phyloP scores from a whole-genome alignment of 345 rosid genomes.

The Hypericum androsaemum region DNA sequence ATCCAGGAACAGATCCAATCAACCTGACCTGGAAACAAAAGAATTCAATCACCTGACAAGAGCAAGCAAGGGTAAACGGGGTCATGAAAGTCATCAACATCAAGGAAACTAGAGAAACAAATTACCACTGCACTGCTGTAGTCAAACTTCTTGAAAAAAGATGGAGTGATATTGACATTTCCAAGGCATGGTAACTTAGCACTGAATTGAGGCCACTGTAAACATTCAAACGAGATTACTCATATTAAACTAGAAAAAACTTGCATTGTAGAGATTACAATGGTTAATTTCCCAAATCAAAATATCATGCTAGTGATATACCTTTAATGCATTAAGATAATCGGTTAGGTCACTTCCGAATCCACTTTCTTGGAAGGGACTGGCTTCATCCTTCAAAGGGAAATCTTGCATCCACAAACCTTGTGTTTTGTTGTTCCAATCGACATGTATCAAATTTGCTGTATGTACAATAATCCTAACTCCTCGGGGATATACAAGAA shows the following conservation, averaged over 20 bases:
- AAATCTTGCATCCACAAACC: conserved; percentile 99
- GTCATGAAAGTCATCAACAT: conserved; percentile 1
- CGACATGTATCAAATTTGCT: conserved; percentile 78
- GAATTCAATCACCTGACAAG: background rate
- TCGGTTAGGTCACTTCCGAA: conserved; percentile 80
- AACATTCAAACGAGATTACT: conserved; percentile 6
- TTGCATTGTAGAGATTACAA: too few species aligned
- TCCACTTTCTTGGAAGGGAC: conserved; percentile 34
- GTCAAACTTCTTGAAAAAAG: conserved; percentile 79
- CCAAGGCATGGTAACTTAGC: conserved; percentile 52
- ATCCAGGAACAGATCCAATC: conserved; percentile 91
- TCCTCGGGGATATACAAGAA: conserved; percentile 78
- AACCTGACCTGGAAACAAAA: conserved; percentile 52
- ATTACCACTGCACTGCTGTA: conserved; percentile 52
- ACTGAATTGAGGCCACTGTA: conserved; percentile 72
- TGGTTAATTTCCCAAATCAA: too few species aligned
- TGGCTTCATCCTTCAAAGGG: conserved; percentile 77
- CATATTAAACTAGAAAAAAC: too few species aligned
- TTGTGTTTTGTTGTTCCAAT: conserved; percentile 96
- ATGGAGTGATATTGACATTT: conserved; percentile 49
- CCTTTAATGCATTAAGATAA: conserved; percentile 78
- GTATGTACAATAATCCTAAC: conserved; percentile 84
- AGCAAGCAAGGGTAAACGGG: background rate
- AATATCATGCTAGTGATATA: conserved; percentile 9
- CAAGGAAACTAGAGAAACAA: background rate